Base-by-base conservation (phyloP, 2,329 filamentous ascomycete species). In the Fusarium nisikadoi region DNA sequence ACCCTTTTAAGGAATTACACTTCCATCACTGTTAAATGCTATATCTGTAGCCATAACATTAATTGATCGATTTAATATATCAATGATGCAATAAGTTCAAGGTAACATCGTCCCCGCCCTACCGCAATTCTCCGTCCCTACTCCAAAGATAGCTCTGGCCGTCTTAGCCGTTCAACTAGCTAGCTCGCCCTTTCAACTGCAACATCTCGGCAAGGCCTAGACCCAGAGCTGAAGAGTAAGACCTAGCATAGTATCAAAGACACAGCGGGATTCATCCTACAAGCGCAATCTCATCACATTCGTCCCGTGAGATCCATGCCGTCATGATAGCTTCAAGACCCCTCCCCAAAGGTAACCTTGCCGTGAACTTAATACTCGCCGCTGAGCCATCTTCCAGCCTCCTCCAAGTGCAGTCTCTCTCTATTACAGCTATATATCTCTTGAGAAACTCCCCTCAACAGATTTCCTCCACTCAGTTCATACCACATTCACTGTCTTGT, bases 321-420 rank as follows among this genome's bases (percentile, higher is more conserved):
- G 68, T 71, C 68, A 71, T 68, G 49, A 62, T 50, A 63, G 23
- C 55, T 54, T 35, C 45, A 41, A 57, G 29, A 38, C 65, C 17
- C 36, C 61, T 38, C 45, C 33, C 25, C 41, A 46, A 6, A 39
- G 38, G 66, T 35, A 55, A 53, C 29, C n/a, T 58, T 36, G 38
- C 68, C 25, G 33, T 61, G 39, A 73, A 72, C 70, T 61, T 35
- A 72, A 72, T 60, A 54, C 43, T 57, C 17, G 45, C 46, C n/a
- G 35, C 62, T 36, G 54, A 53, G 55, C 27, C 53, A 45, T 36
- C n/a, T 52, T 35, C 27, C 45, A 42, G 39, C 62, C 49, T 66
- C 50, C 10, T 35, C 55, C 17, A 62, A 39, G n/a, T 46, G n/a
- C 17, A 27, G 7, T 25, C 33, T 17, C n/a, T 58, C 25, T n/a